Conservation (phyloP, 176 grass and related monocot genomes). For the bread wheat (Triticum aestivum) region DNA sequence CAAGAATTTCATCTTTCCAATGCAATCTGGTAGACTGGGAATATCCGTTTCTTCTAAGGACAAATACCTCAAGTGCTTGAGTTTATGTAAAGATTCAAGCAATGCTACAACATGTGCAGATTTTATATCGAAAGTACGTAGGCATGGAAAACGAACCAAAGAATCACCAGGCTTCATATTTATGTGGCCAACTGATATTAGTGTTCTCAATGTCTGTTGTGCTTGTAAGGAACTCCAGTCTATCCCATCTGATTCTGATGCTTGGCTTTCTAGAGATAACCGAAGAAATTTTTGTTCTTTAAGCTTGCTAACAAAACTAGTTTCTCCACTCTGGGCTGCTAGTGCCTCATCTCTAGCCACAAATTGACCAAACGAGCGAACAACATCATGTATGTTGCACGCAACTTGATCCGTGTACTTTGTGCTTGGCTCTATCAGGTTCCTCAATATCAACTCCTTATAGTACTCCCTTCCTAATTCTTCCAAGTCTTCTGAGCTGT, state of each 20-base stretch:
- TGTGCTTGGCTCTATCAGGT: constrained; percentile 26
- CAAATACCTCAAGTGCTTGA: constrained; percentile 45
- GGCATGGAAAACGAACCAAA: neutral
- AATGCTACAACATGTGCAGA: neutral
- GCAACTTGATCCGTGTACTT: accelerated
- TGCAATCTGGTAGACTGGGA: neutral
- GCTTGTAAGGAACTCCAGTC: neutral
- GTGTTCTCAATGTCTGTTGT: constrained; percentile 11
- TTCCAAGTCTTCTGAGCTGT: neutral
- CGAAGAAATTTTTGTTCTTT: neutral
- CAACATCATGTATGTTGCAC: constrained; percentile 41
- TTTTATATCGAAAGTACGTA: neutral
- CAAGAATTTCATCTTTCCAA: constrained; percentile 28
- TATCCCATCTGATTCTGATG: neutral
- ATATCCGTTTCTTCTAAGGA: neutral
- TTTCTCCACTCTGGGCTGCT: neutral
- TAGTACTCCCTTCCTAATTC: neutral
- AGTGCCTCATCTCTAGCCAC: constrained; percentile 18
- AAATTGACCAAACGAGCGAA: constrained; percentile 29
- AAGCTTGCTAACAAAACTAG: neutral
- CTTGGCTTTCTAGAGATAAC: no score
- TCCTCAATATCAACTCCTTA: constrained; percentile 31
- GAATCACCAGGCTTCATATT: neutral
- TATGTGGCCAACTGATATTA: constrained; percentile 24
- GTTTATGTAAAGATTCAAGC: neutral